Evolutionary conservation across 768 basidiomycete genomes (phyloP).

Genomic region (Lactarius sp.): DNA sequence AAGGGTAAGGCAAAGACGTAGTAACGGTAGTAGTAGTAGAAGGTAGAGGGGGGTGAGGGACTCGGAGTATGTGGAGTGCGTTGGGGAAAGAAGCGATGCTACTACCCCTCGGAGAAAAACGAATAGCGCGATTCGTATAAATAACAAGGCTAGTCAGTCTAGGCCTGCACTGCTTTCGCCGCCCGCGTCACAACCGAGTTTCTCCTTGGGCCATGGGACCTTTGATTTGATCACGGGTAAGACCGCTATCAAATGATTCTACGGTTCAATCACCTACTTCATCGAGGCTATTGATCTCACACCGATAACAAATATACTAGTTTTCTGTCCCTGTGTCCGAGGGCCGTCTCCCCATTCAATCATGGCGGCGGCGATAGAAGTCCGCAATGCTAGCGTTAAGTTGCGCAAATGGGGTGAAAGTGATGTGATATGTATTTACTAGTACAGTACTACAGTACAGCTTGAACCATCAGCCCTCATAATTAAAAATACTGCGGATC

Average conservation of each 20-base stretch:
- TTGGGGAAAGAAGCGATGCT: background rate
- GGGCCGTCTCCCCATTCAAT: no score
- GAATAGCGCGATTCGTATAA: background rate
- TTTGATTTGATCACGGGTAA: background rate
- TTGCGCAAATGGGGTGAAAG: background rate
- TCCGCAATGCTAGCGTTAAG: background rate
- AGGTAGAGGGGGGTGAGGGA: background rate
- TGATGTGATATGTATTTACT: background rate
- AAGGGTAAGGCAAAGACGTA: background rate
- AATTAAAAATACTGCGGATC: background rate
- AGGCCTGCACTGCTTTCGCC: background rate
- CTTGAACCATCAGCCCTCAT: background rate
- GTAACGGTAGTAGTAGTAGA: background rate
- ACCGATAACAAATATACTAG: background rate
- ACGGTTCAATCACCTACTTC: background rate
- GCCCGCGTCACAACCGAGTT: background rate
- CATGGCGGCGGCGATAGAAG: background rate
- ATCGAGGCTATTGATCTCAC: background rate
- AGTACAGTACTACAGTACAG: background rate
- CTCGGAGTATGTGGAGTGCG: background rate
- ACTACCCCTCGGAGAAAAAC: no score
- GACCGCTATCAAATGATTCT: background rate
- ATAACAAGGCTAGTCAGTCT: background rate
- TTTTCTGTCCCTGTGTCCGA: no score
- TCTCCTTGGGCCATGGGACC: background rate